These are phyloP conservation scores for Ceratocystis diversiconidia DNA, from an alignment of 2,329 filamentous ascomycete species.

Conservation along the genomic window DNA sequence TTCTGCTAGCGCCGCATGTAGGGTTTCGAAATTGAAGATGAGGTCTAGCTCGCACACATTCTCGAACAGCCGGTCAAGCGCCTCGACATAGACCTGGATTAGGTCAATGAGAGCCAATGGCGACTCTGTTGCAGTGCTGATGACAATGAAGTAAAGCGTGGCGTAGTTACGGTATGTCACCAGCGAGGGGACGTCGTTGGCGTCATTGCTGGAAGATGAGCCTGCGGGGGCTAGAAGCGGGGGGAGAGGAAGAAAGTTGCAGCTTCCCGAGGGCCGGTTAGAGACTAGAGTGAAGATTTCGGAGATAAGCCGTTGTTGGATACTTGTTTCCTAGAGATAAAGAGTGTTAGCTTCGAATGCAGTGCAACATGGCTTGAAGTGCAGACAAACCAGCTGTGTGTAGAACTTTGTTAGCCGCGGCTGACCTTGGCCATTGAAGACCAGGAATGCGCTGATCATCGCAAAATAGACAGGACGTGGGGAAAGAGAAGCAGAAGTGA, in stretches of 20 bases:
- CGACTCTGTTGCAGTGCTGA: constrained; percentile 89
- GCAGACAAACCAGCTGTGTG: constrained; percentile 62
- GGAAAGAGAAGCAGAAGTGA: not conserved
- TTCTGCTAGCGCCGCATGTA: constrained; percentile 80
- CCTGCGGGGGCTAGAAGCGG: constrained; percentile 49
- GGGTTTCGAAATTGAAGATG: constrained; percentile 97
- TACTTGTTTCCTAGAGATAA: constrained; percentile 69
- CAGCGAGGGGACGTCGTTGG: constrained; percentile 80
- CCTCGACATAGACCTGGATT: constrained; percentile 96
- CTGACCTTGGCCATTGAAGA: constrained; percentile 97
- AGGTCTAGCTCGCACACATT: constrained; percentile 97
- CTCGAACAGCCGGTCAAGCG: constrained; percentile 87
- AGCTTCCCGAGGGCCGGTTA: constrained; percentile 78
- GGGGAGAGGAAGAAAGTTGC: constrained; percentile 84
- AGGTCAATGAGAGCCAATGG: constrained; percentile 89
- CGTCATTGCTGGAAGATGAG: constrained; percentile 47
- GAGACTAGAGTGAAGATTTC: constrained; percentile 96
- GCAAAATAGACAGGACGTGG: constrained; percentile 19
- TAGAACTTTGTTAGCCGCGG: constrained; percentile 97
- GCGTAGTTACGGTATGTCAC: constrained; percentile 98
- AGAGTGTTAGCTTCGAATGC: not conserved
- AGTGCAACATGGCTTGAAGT: too few relatives aligned
- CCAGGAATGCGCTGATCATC: constrained; percentile 98
- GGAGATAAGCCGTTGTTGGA: constrained; percentile 89
- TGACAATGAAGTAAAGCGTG: constrained; percentile 96